Percentiles rank a stretch among this genome's conserved stretches.
Conservation (phyloP, 1,284 basidiomycete species). For the Kalmanozyma brasiliensis region DNA sequence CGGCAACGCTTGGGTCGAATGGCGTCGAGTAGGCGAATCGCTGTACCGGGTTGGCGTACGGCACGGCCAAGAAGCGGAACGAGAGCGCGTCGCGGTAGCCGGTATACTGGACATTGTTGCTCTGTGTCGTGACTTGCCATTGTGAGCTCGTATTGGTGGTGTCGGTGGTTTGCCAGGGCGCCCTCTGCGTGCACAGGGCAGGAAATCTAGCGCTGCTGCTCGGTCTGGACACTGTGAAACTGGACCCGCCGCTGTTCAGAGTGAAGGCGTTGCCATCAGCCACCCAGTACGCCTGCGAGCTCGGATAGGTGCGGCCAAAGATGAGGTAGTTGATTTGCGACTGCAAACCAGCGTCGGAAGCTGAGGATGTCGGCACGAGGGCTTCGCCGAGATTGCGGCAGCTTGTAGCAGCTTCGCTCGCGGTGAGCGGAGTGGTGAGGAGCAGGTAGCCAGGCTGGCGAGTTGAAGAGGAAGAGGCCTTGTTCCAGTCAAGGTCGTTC, state of each 20-base stretch:
- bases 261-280: slow-evolving; percentile 14
- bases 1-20: slow-evolving; percentile 13
- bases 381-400: slow-evolving; percentile 43
- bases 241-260: slow-evolving; percentile 3
- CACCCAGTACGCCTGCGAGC: slow-evolving; percentile 27
- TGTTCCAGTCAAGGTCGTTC: slow-evolving; percentile 54
- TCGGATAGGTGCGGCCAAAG: slow-evolving; percentile 19
- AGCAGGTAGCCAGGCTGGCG: slow-evolving; percentile 51
- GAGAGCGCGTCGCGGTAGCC: slow-evolving; percentile 45
- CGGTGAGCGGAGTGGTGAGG: slow-evolving; percentile 21
- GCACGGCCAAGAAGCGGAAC: slow-evolving; percentile 40
- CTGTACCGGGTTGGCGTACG: slow-evolving; percentile 37
- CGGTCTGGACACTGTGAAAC: slow-evolving; percentile 5
- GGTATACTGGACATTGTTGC: slow-evolving; percentile 33
- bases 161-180: slow-evolving; percentile 28
- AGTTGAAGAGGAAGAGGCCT: slow-evolving; percentile 19
- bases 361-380: slow-evolving; percentile 22
- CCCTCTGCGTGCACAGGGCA: slow-evolving; percentile 39
- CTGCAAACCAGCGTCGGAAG: slow-evolving; percentile 27
- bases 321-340: slow-evolving; percentile 32
- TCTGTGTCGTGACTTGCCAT: slow-evolving; percentile 23
- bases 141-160: slow-evolving; percentile 24
- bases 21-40: slow-evolving; percentile 43
- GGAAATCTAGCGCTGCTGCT: slow-evolving; percentile 14
- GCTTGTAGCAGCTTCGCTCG: slow-evolving; percentile 27